These are phyloP conservation scores for Teratosphaeria epicoccoides DNA, from an alignment of 2,329 filamentous ascomycete genomes.

Conservation along the genomic window DNA sequence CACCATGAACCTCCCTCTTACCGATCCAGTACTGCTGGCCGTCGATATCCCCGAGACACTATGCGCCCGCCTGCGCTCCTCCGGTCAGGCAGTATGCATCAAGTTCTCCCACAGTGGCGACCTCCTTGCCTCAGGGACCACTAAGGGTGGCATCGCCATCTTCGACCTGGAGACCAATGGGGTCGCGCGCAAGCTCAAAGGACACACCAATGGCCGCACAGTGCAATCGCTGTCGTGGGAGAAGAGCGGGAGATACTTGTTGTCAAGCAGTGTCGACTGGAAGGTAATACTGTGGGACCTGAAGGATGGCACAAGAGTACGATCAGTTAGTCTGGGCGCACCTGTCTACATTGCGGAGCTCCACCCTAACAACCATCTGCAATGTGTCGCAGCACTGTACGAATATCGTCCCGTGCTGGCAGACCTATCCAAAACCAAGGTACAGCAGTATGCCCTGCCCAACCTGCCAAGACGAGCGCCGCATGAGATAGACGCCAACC, in stretches of 20 bases:
- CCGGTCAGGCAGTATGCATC: slow-evolving; percentile 52
- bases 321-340: slow-evolving; percentile 82
- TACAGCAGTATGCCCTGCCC: slow-evolving; percentile 62
- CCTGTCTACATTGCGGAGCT: slow-evolving; percentile 94
- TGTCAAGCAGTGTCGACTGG: slow-evolving; percentile 92
- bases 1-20: slow-evolving; percentile 42
- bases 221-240: slow-evolving; percentile 96
- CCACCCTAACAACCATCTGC: slow-evolving; percentile 74
- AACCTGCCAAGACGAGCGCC: slow-evolving; percentile 69
- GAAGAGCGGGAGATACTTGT: slow-evolving; percentile 74
- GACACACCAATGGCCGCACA: slow-evolving; percentile 66
- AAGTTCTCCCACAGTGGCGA: slow-evolving; percentile 94
- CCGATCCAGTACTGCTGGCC: slow-evolving; percentile 60
- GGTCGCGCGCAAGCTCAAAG: slow-evolving; percentile 83
- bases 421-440: slow-evolving; percentile 46
- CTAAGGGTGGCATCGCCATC: slow-evolving; percentile 85
- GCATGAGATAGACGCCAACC: slow-evolving; percentile 58
- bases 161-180: slow-evolving; percentile 98
- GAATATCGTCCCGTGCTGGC: slow-evolving; percentile 87
- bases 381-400: slow-evolving; percentile 85
- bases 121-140: slow-evolving; percentile 81
- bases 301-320: slow-evolving; percentile 57
- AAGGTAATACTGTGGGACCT: slow-evolving; percentile 95
- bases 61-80: slow-evolving; percentile 68
- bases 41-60: slow-evolving; percentile 86